A percentile compares a stretch with the other conserved stretches of the same genome.
Evolutionary conservation across 768 basidiomycete genomes (phyloP).

Genomic region (Filobasidium floriforme): DNA sequence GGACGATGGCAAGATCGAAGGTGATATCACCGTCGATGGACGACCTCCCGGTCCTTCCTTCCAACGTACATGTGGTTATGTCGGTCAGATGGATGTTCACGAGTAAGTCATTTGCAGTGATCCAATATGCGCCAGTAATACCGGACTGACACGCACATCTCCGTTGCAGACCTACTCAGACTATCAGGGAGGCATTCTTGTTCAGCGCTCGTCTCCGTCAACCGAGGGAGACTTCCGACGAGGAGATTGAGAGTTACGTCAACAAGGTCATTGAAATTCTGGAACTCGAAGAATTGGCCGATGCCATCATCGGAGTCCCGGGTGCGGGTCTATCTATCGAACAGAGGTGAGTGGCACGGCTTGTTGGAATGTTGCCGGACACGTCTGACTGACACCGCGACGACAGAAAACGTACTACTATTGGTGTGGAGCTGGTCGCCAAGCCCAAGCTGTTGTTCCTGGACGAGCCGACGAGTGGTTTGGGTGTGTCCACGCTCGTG

Average conservation of each 20-base stretch:
- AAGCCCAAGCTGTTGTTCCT: slow-evolving; percentile 71
- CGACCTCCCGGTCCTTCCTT: slow-evolving; percentile 37
- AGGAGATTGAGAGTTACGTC: slow-evolving; percentile 42
- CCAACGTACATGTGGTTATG: slow-evolving; percentile 45
- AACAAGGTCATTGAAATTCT: slow-evolving; percentile 43
- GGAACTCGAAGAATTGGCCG: slow-evolving; percentile 61
- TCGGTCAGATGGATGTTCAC: slow-evolving; percentile 47
- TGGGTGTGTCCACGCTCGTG: slow-evolving; percentile 55
- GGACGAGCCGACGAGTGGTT: slow-evolving; percentile 67
- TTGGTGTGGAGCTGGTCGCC: slow-evolving; percentile 72
- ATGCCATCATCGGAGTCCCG: slow-evolving; percentile 56
- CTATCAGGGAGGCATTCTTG: slow-evolving; percentile 44
- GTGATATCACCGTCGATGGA: slow-evolving; percentile 45
- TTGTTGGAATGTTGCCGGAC: slow-evolving; percentile 50
- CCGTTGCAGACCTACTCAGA: slow-evolving; percentile 39
- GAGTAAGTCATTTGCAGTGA: slow-evolving; percentile 25
- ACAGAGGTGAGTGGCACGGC: slow-evolving; percentile 20
- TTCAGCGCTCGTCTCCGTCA: slow-evolving; percentile 45
- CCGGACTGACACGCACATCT: slow-evolving; percentile 47
- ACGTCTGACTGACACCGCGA: too few species aligned
- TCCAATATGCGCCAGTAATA: slow-evolving; percentile 27
- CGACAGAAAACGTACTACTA: slow-evolving; percentile 61
- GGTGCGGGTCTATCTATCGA: slow-evolving; percentile 47
- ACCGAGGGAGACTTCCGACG: slow-evolving; percentile 30
- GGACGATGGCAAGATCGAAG: slow-evolving; percentile 42